Evolutionary conservation across 1,139 yeast genomes (phyloP), one percentile per base, ranked within the genome.

Genomic region (Diutina rugosa): DNA sequence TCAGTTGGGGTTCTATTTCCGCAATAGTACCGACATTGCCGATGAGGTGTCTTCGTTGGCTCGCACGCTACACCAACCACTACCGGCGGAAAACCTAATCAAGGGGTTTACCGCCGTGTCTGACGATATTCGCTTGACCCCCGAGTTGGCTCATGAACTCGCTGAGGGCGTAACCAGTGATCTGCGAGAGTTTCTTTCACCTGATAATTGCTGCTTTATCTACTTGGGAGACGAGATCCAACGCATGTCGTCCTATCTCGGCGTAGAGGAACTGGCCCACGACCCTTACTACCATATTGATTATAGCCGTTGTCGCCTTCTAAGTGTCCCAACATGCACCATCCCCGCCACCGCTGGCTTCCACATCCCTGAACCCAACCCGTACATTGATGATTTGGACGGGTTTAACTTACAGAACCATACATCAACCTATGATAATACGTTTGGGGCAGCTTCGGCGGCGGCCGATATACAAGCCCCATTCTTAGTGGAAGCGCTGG

Each of bases 31-130:
- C 59, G 1, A 41, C 65, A 52, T 70, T 70, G 48, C 59, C 82
- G 53, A 72, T 73, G 4, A 82, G 82, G 56, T 67, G 71, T 57
- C 72, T 76, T 48, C 70, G 77, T 0, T 72, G 78, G 28, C 80
- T 78, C 53, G 63, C 76, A 38, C 63, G 78, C 52, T 75, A 72
- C 56, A 82, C n/a, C 41, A 21, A 32, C 29, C 38, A 44, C 52
- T 32, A 51, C 14, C 51, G 9, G 44, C 32, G 4, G 53, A 49
- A n/a, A 30, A 49, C 21, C 28, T 49, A 7, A 49, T 49, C n/a
- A 38, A 38, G 9, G 53, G 53, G 5, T 49, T 29, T 9, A 4
- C 32, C 6, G 6, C 26, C 7, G 28, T 49, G 9, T 5, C 35
- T 4, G 26, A 38, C 5, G 44, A 30, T 16, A 8, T 28, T n/a